phyloP scores from a whole-genome alignment of 345 rosid species.

The Pseudoturritis turrita region DNA sequence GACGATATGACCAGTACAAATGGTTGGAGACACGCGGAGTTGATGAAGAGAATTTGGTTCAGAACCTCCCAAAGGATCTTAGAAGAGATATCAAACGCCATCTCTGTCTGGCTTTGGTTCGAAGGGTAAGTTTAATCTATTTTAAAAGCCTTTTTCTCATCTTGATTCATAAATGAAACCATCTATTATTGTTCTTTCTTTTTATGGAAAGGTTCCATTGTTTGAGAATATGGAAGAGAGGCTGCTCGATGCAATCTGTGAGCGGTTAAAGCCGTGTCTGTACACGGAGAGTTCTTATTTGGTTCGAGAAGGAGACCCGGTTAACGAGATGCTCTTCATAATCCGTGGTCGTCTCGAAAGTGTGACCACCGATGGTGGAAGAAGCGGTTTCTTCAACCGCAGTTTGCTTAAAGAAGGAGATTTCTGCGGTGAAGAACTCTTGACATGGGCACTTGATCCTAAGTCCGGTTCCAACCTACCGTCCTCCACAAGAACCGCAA shows the following conservation, averaged over 20 bases:
- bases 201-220: conserved; percentile 60
- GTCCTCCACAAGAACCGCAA: conserved; percentile 93
- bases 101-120: conserved; percentile 85
- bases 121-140: conserved; percentile 59
- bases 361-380: conserved; percentile 91
- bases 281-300: conserved; percentile 73
- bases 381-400: conserved; percentile 92
- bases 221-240: conserved; percentile 96
- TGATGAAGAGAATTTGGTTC: conserved; percentile 84
- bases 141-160: neutral
- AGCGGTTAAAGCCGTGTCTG: conserved; percentile 80
- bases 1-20: conserved; percentile 93
- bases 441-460: conserved; percentile 98
- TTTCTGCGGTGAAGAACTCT: conserved; percentile 94
- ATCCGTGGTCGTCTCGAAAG: conserved; percentile 96
- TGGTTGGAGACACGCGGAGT: conserved; percentile 98
- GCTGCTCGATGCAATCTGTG: conserved; percentile 92
- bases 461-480: conserved; percentile 84
- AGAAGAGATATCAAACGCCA: conserved; percentile 95
- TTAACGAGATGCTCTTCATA: conserved; percentile 93
- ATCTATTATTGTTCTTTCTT: neutral
- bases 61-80: conserved; percentile 88
- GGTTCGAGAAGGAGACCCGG: conserved; percentile 96
- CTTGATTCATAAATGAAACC: neutral
- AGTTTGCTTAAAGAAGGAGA: conserved; percentile 82